Evolutionary conservation across 148 eudicot species (phyloP).

Genomic region (Selenicereus undatus): DNA sequence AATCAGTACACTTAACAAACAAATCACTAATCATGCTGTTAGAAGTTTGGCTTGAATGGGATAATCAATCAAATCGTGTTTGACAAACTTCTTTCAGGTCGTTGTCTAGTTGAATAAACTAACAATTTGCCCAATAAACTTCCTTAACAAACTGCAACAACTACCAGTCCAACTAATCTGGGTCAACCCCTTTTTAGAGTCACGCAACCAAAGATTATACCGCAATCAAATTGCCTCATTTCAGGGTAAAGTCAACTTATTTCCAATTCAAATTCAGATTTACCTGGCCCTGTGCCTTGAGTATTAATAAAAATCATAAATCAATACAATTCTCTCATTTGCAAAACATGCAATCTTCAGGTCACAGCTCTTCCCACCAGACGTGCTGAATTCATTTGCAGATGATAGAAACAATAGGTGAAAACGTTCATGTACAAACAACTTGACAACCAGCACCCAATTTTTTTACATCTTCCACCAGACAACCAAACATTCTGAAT

Average conservation of each 20-base stretch:
- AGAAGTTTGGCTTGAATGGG: no score
- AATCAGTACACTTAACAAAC: no score
- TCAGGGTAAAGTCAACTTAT: not conserved
- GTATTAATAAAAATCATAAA: not conserved
- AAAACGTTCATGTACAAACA: not conserved
- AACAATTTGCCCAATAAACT: no score
- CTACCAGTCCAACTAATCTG: no score
- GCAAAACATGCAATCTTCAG: not conserved
- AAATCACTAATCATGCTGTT: no score
- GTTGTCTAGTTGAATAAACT: no score
- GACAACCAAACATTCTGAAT: not conserved
- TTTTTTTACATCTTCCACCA: slow-evolving; percentile 4
- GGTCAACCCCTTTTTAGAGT: no score
- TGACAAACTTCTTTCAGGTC: no score
- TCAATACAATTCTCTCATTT: not conserved
- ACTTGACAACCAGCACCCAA: not conserved
- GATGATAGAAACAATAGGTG: not conserved
- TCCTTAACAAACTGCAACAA: no score
- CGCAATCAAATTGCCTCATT: not conserved
- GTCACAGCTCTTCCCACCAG: not conserved
- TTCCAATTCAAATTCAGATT: no score
- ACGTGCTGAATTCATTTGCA: not conserved
- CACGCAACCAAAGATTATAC: no score
- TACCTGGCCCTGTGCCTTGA: not conserved
- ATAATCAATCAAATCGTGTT: no score